These are phyloP conservation scores for Ceratocystis albifundus DNA, from an alignment of 2,329 filamentous ascomycete genomes.

Conservation along the genomic window DNA sequence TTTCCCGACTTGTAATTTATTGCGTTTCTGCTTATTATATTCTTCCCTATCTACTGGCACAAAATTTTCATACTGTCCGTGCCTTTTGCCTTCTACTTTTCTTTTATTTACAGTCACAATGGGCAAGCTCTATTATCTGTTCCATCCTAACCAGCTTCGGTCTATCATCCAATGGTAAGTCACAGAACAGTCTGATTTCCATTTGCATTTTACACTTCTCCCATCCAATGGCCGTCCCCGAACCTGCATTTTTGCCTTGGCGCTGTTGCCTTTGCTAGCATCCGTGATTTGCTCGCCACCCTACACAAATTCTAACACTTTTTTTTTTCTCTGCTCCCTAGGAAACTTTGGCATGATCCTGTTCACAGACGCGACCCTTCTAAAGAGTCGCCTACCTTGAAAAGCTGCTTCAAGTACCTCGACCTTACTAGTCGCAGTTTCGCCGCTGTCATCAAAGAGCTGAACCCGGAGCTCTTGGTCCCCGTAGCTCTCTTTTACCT, in stretches of 20 bases:
- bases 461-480: slow-evolving; percentile 85
- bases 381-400: slow-evolving; percentile 62
- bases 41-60: background rate
- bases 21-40: background rate
- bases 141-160: slow-evolving; percentile 68
- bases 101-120: slow-evolving; percentile 33
- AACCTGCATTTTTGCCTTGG: slow-evolving; percentile 24
- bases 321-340: slow-evolving; percentile 31
- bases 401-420: slow-evolving; percentile 77
- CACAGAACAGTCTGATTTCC: background rate
- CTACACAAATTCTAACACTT: background rate
- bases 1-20: background rate
- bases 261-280: slow-evolving; percentile 8
- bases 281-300: slow-evolving; percentile 12
- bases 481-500: slow-evolving; percentile 90
- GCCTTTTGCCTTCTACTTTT: slow-evolving; percentile 4
- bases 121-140: slow-evolving; percentile 57
- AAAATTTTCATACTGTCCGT: slow-evolving; percentile 5
- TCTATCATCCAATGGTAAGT: slow-evolving; percentile 78
- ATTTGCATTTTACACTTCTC: slow-evolving; percentile 22
- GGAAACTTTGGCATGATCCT: slow-evolving; percentile 94
- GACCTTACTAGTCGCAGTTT: slow-evolving; percentile 88
- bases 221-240: background rate
- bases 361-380: slow-evolving; percentile 70
- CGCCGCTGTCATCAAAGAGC: slow-evolving; percentile 81